Evolutionary conservation across 768 basidiomycete species (phyloP).

Genomic region (Termitomyces sp.): DNA sequence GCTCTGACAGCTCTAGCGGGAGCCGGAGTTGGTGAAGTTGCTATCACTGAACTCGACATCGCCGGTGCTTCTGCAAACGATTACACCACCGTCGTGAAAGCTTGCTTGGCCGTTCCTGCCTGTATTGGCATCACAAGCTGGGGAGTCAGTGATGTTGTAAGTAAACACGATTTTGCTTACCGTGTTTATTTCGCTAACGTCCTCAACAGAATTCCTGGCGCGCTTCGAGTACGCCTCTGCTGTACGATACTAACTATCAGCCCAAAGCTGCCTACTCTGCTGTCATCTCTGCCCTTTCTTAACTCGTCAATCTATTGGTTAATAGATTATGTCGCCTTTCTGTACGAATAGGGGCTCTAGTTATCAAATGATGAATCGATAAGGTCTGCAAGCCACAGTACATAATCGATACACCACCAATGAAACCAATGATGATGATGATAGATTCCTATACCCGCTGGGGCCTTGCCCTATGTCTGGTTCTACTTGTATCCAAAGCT

Average conservation of each 20-base stretch:
- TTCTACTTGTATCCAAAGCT: too few relatives aligned
- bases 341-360: background rate
- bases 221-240: constrained; percentile 16
- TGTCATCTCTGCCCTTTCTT: constrained; percentile 17
- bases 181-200: background rate
- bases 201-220: constrained; percentile 23
- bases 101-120: constrained; percentile 34
- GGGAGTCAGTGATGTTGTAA: constrained; percentile 42
- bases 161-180: constrained; percentile 2
- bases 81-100: constrained; percentile 22
- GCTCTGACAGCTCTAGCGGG: constrained; percentile 38
- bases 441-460: too few relatives aligned
- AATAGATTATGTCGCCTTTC: background rate
- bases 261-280: constrained; percentile 23
- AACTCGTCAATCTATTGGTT: background rate
- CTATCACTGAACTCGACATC: constrained; percentile 45
- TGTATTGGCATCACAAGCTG: constrained; percentile 45
- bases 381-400: background rate
- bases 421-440: too few relatives aligned
- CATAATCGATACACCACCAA: background rate
- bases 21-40: constrained; percentile 35
- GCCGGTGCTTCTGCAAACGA: constrained; percentile 24
- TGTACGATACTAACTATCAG: constrained; percentile 21
- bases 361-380: too few relatives aligned
- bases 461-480: too few relatives aligned